Base-by-base conservation (phyloP, 331 rosid genomes). In the Quercus phellos region DNA sequence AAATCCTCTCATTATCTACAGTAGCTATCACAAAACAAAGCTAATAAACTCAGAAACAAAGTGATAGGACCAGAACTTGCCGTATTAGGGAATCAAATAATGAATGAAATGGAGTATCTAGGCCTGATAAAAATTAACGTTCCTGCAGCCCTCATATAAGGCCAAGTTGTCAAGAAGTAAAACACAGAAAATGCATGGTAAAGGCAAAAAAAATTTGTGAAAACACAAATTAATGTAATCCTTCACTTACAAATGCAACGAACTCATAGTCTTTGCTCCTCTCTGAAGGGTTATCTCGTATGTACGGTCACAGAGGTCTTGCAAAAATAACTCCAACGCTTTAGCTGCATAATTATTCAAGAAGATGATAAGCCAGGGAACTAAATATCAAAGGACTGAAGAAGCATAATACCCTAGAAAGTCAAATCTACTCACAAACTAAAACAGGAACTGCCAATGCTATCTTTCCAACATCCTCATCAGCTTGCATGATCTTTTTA, bases 401-500 rank as follows among this genome's bases (percentile, higher is more conserved):
- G 50, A 21, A 29, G 53, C 53, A 64, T 64, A 70, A 35, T n/a
- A 80, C 1, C 8, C 10, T 17, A 60, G 59, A 29, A 84, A 58
- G 81, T 68, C 66, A 59, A 53, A 32, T 77, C 10, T 78, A 86
- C 99, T 92, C 86, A 95, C 98, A 95, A 35, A 95, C 99, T 95
- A 95, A 90, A 85, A 95, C 98, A 50, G 99, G 99, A 58, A 95
- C 99, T 6, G 99, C 99, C 32, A 84, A 76, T 26, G 99, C 99
- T 90, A 95, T 92, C 90, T 95, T 95, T 55, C 99, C 99, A 79
- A 95, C 93, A 72, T 95, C 99, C 81, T 95, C 98, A 76, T 95
- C 99, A 42, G 99, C 97, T 90, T 95, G 99, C 98, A 95, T 95
- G 73, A 92, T 95, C 85, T 95, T 95, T 86, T 95, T 95, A 30